These are phyloP conservation scores for Excoecaria agallocha DNA, from an alignment of 345 rosid species.

Conservation along the genomic window DNA sequence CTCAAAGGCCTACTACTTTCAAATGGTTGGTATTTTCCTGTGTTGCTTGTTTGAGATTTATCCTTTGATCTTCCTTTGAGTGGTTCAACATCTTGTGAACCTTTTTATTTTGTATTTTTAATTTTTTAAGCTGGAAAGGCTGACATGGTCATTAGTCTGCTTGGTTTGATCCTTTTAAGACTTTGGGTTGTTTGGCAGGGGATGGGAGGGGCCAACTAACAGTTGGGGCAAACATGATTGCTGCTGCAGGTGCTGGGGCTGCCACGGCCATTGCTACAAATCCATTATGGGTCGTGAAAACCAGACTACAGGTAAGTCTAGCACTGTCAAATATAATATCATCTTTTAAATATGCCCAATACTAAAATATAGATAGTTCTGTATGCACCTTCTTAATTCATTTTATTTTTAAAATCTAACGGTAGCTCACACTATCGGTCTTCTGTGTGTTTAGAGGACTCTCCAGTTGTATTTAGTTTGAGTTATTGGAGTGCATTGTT, in stretches of 20 bases:
- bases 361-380: not conserved
- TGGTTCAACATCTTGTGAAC: conserved; percentile 3
- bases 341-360: not conserved
- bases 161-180: conserved; percentile 8
- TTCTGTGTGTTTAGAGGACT: not conserved
- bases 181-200: conserved; percentile 35
- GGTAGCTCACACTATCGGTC: not conserved
- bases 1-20: conserved; percentile 66
- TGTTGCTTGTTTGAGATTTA: conserved; percentile 14
- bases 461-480: conserved; percentile 8
- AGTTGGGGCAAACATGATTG: conserved; percentile 73
- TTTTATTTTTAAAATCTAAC: not conserved
- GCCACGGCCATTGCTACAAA: conserved; percentile 82
- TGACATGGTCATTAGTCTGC: not conserved
- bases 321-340: not conserved
- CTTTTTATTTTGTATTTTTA: not conserved
- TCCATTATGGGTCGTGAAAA: conserved; percentile 99
- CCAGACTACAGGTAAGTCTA: conserved; percentile 82
- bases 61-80: too few relatives aligned
- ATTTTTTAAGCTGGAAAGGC: not conserved
- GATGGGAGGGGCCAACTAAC: conserved; percentile 47
- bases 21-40: conserved; percentile 55
- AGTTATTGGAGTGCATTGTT: not conserved
- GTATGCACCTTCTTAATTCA: not conserved
- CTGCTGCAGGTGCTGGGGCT: conserved; percentile 96